Conservation (phyloP, 768 basidiomycete species). For the Favolaschia claudopus region DNA sequence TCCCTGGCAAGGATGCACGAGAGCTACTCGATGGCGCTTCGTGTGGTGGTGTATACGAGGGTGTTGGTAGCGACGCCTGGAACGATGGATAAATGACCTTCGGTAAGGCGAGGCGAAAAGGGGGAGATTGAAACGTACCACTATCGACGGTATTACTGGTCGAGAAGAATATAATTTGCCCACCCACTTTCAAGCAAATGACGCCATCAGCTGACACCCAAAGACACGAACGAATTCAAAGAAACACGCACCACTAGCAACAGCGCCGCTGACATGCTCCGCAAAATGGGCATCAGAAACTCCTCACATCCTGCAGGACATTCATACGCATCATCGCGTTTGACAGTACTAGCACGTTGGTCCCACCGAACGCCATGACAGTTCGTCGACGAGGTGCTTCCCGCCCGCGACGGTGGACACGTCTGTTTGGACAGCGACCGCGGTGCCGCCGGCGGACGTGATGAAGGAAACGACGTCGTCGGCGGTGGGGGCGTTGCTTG, state of each 20-base stretch:
- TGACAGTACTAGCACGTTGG: conserved; percentile 68
- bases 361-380: conserved; percentile 53
- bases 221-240: background rate
- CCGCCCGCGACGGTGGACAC: conserved; percentile 57
- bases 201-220: background rate
- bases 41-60: conserved; percentile 60
- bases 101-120: background rate
- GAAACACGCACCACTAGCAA: conserved; percentile 52
- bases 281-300: conserved; percentile 61
- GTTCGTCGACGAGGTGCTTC: conserved; percentile 54
- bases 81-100: no score
- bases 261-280: conserved; percentile 60
- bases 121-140: conserved; percentile 28
- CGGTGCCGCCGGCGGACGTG: conserved; percentile 49
- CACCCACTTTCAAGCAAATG: conserved; percentile 47
- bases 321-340: conserved; percentile 64
- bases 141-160: conserved; percentile 55
- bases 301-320: conserved; percentile 56
- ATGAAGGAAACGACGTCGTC: conserved; percentile 58
- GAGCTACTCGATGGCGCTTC: conserved; percentile 68
- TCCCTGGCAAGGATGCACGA: conserved; percentile 66
- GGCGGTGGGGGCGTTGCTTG: no score
- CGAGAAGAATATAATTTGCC: conserved; percentile 66
- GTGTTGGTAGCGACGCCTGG: conserved; percentile 53
- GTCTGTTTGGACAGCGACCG: conserved; percentile 61